Conservation (phyloP, 2,329 filamentous ascomycete species). For the Aspergillus hortae region DNA sequence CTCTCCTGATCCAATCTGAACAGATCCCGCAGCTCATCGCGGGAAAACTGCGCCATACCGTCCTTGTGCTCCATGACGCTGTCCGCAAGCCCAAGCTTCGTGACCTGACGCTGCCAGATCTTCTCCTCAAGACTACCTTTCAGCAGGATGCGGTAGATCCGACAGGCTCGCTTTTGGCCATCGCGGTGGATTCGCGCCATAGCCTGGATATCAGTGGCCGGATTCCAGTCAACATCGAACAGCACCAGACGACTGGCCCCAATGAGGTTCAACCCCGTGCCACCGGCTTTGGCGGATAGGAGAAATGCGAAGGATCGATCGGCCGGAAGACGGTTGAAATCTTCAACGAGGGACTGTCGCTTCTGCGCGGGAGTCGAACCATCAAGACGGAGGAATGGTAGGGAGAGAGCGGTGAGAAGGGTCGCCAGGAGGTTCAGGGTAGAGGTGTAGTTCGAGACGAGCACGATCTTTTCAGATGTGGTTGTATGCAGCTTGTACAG, state of each 20-base stretch:
- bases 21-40: slow-evolving; percentile 63
- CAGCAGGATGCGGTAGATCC: slow-evolving; percentile 66
- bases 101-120: slow-evolving; percentile 70
- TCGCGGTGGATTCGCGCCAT: slow-evolving; percentile 73
- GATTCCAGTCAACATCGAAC: slow-evolving; percentile 75
- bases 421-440: slow-evolving; percentile 65
- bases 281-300: slow-evolving; percentile 69
- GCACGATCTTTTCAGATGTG: slow-evolving; percentile 67
- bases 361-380: slow-evolving; percentile 62
- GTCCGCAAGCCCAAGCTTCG: slow-evolving; percentile 67
- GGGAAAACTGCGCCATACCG: slow-evolving; percentile 58
- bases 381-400: slow-evolving; percentile 65
- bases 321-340: slow-evolving; percentile 61
- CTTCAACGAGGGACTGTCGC: slow-evolving; percentile 65
- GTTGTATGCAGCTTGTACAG: slow-evolving; percentile 58
- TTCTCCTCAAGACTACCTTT: slow-evolving; percentile 70
- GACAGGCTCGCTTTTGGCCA: slow-evolving; percentile 64
- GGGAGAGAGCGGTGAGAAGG: slow-evolving; percentile 57
- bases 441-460: slow-evolving; percentile 73
- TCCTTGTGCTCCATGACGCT: slow-evolving; percentile 67
- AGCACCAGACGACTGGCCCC: slow-evolving; percentile 67
- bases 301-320: slow-evolving; percentile 64
- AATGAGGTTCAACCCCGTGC: slow-evolving; percentile 66
- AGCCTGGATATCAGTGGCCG: slow-evolving; percentile 68
- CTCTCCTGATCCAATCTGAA: slow-evolving; percentile 62